Percentiles rank a stretch among this genome's conserved stretches.
Conservation (phyloP, 495 filamentous ascomycete genomes). For the Tuber melanosporum region DNA sequence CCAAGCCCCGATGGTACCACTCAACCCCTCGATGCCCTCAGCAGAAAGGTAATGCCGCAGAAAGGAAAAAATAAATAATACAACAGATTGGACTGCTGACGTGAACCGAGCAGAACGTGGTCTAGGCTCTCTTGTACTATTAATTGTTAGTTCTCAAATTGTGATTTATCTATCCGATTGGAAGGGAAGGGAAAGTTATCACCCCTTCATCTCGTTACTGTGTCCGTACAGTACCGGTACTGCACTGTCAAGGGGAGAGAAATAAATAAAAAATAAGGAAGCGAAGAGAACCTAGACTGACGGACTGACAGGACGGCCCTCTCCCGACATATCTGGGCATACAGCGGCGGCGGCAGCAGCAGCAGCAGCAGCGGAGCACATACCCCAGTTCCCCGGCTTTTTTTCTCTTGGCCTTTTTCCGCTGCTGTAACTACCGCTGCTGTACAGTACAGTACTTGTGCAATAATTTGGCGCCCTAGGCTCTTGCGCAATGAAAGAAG, state of each 20-base stretch:
- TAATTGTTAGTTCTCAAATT: neutral
- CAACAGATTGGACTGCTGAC: neutral
- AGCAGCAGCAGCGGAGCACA: neutral
- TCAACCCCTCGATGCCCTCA: neutral
- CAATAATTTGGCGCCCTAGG: neutral
- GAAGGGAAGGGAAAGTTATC: neutral
- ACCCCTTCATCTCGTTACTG: neutral
- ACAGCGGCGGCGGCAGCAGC: neutral
- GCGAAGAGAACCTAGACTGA: neutral
- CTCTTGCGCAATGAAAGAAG: neutral
- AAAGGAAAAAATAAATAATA: neutral
- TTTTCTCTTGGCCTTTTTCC: neutral
- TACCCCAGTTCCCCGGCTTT: neutral
- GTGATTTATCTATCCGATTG: conserved; percentile 1
- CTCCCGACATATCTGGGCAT: neutral
- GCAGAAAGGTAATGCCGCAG: neutral
- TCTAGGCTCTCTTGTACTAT: neutral
- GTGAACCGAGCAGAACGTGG: neutral
- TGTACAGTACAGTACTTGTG: neutral
- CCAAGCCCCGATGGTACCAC: conserved; percentile 1
- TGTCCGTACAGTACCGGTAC: neutral
- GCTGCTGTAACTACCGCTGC: neutral
- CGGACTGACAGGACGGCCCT: neutral
- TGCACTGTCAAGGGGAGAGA: neutral
- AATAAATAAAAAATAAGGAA: neutral